A percentile compares a stretch with the other conserved stretches of the same genome.
phyloP scores from a whole-genome alignment of 768 basidiomycete species.

The Collybiopsis luxurians region DNA sequence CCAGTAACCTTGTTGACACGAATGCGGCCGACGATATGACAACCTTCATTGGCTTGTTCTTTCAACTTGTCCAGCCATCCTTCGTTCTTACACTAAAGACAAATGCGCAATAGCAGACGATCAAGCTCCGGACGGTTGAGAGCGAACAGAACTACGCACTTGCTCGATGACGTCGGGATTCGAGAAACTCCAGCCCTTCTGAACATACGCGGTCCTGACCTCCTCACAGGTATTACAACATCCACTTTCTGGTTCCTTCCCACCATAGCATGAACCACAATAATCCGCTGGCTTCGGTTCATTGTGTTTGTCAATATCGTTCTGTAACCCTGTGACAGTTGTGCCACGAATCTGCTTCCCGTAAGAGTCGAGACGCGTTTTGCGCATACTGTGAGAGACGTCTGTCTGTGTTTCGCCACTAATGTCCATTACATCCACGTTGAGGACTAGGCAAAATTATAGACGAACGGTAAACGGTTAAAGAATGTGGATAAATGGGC shows the following conservation, averaged over 20 bases:
- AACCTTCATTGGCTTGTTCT: conserved; percentile 92
- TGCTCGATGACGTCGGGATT: conserved; percentile 92
- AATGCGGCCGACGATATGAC: conserved; percentile 87
- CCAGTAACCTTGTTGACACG: conserved; percentile 97
- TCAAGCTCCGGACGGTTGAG: background rate
- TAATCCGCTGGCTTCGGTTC: conserved; percentile 58
- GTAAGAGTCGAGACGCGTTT: conserved; percentile 67
- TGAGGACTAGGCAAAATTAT: conserved; percentile 64
- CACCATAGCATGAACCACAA: conserved; percentile 97
- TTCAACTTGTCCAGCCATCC: conserved; percentile 93
- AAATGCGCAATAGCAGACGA: too few species aligned
- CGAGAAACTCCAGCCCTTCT: conserved; percentile 93
- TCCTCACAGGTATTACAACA: conserved; percentile 98
- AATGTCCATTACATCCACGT: conserved; percentile 97
- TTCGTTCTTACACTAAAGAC: conserved; percentile 83
- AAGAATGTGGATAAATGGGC: background rate
- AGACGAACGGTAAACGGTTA: background rate
- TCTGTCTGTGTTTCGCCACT: conserved; percentile 94
- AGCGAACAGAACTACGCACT: conserved; percentile 39
- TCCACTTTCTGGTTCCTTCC: conserved; percentile 65
- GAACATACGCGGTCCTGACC: conserved; percentile 85
- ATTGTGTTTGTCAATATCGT: conserved; percentile 83
- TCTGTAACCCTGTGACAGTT: conserved; percentile 63
- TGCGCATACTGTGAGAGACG: conserved; percentile 83
- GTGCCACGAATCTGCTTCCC: conserved; percentile 61